Evolutionary conservation across 805 yeast species (phyloP).

Genomic region (Kazachstania kunashirensis): DNA sequence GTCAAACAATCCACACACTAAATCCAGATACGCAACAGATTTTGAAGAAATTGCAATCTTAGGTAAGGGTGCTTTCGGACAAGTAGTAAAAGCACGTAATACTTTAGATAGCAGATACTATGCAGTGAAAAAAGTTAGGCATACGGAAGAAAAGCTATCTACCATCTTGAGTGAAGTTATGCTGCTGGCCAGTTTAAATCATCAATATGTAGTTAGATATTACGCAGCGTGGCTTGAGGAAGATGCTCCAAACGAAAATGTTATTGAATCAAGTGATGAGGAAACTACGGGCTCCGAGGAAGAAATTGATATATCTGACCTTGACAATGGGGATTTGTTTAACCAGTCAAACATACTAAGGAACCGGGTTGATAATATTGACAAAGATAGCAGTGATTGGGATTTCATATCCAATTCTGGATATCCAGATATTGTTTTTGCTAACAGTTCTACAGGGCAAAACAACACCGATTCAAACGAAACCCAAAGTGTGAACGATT

Average conservation of each 20-base stretch:
- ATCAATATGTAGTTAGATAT: conserved; percentile 91
- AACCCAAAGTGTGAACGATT: conserved; percentile 7
- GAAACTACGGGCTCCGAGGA: conserved; percentile 21
- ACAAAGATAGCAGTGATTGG: conserved; percentile 31
- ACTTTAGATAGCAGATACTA: conserved; percentile 89
- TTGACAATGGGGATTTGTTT: conserved; percentile 14
- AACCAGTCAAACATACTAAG: conserved; percentile 25
- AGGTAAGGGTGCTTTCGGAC: conserved; percentile 96
- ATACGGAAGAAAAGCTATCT: conserved; percentile 68
- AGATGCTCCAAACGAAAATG: conserved; percentile 35
- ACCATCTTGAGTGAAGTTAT: conserved; percentile 83
- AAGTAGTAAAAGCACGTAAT: conserved; percentile 94
- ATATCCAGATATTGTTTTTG: conserved; percentile 48
- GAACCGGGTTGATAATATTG: conserved; percentile 21
- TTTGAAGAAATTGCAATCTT: conserved; percentile 88
- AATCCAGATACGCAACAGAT: conserved; percentile 79
- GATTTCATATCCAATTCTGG: conserved; percentile 55
- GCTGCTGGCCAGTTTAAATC: conserved; percentile 82
- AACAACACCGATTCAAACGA: conserved; percentile 5
- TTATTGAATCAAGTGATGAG: conserved; percentile 27
- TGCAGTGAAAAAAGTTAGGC: conserved; percentile 87
- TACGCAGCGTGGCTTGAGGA: conserved; percentile 97
- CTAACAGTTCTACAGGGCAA: conserved; percentile 26
- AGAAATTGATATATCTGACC: conserved; percentile 9
- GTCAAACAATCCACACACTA: conserved; percentile 21